phyloP scores from a whole-genome alignment of 305 asterid genomes.

The Withania somnifera region DNA sequence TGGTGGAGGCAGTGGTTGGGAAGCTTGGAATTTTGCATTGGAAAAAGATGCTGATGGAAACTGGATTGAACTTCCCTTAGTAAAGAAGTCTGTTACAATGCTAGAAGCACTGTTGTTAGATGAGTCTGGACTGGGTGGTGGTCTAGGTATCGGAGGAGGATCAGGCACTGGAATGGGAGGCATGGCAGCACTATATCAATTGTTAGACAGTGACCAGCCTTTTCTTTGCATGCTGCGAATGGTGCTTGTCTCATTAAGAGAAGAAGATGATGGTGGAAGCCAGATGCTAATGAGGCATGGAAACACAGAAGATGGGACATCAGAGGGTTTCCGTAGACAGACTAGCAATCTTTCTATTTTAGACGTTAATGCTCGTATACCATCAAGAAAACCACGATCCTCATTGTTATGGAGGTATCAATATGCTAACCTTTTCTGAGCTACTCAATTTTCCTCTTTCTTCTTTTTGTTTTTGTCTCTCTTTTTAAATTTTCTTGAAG shows the following conservation, averaged over 20 bases:
- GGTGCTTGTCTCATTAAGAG: conserved; percentile 93
- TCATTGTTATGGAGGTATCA: conserved; percentile 95
- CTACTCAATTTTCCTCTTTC: conserved; percentile 9
- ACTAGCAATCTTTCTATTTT: conserved; percentile 34
- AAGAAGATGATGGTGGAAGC: conserved; percentile 86
- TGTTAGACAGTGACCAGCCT: conserved; percentile 98
- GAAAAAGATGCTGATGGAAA: conserved; percentile 83
- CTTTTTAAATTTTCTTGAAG: background rate
- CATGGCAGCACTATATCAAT: conserved; percentile 86
- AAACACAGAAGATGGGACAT: conserved; percentile 39
- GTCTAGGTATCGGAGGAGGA: conserved; percentile 99
- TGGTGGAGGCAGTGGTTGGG: conserved; percentile 99
- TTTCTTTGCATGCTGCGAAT: conserved; percentile 96
- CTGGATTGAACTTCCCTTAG: conserved; percentile 92
- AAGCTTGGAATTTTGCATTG: conserved; percentile 74
- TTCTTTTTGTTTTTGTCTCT: background rate
- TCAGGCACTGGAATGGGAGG: conserved; percentile 99
- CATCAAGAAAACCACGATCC: conserved; percentile 80
- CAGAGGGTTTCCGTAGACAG: conserved; percentile 44
- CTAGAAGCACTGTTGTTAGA: conserved; percentile 93
- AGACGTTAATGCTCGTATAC: conserved; percentile 47
- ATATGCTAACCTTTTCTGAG: conserved; percentile 5
- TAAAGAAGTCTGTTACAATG: conserved; percentile 88
- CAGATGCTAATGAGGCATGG: conserved; percentile 53
- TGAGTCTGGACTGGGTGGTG: conserved; percentile 97